Conservation (phyloP, 306 rosid genomes). For the Fagus crenata region DNA sequence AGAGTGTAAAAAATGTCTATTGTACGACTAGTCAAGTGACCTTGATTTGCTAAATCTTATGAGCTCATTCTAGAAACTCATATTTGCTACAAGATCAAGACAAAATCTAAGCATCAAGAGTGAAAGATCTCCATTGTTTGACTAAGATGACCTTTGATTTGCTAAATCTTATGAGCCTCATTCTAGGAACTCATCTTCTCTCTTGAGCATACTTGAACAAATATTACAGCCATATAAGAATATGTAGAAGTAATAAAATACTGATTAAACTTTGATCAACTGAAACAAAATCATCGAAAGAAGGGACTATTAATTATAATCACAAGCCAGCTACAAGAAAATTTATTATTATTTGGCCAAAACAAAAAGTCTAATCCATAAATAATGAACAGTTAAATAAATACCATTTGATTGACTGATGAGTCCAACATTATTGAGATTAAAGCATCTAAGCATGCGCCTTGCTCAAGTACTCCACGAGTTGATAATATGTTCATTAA, state of each 20-base stretch:
- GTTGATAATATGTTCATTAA: conserved; percentile 79
- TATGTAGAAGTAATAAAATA: not conserved
- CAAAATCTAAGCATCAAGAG: conserved; percentile 20
- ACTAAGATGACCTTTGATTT: not conserved
- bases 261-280: not conserved
- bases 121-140: not conserved
- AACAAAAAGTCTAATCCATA: not conserved
- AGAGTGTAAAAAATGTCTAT: too few species aligned
- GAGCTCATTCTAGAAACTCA: conserved; percentile 20
- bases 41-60: conserved; percentile 2
- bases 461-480: conserved; percentile 78
- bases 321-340: not conserved
- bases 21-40: too few species aligned
- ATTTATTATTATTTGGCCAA: not conserved
- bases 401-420: conserved; percentile 82
- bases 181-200: conserved; percentile 17
- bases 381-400: conserved; percentile 4
- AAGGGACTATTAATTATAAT: not conserved
- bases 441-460: conserved; percentile 90
- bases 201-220: not conserved
- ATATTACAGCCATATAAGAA: not conserved
- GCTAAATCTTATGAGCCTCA: conserved; percentile 18
- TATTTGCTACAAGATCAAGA: conserved; percentile 12
- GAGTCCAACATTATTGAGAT: conserved; percentile 90
- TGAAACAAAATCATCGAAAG: not conserved